A percentile compares a stretch with the other conserved stretches of the same genome.
Conservation (phyloP, 805 yeast species). For the Candida sphagnicola region DNA sequence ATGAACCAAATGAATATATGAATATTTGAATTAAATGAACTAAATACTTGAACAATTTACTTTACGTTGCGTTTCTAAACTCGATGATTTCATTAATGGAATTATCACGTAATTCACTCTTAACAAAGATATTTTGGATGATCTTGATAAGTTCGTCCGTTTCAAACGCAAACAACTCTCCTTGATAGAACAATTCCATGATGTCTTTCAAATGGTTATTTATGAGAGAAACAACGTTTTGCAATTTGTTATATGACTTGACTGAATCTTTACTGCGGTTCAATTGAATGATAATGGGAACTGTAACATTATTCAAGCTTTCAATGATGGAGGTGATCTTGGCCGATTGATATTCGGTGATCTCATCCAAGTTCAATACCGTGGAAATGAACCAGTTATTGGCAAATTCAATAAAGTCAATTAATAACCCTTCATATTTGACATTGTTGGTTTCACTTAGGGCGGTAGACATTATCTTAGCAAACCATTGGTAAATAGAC, state of each 20-base stretch:
- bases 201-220: constrained; percentile 42
- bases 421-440: constrained; percentile 23
- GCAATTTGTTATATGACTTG: constrained; percentile 22
- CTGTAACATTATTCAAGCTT: constrained; percentile 17
- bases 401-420: constrained; percentile 23
- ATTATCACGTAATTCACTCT: constrained; percentile 41
- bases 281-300: constrained; percentile 14
- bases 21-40: too few relatives aligned
- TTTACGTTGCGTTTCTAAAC: constrained; percentile 23
- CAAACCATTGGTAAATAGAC: constrained; percentile 20
- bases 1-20: too few relatives aligned
- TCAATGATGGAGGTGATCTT: constrained; percentile 26
- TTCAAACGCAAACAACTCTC: constrained; percentile 45
- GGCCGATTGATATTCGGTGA: constrained; percentile 32
- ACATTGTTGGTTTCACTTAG: constrained; percentile 22
- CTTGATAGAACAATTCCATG: constrained; percentile 48
- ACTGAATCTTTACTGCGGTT: constrained; percentile 15
- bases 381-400: constrained; percentile 24
- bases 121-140: constrained; percentile 41
- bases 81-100: constrained; percentile 45
- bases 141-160: constrained; percentile 43
- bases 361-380: constrained; percentile 24
- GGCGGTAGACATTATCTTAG: constrained; percentile 3
- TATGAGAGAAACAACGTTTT: constrained; percentile 29
- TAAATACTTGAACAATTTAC: too few relatives aligned